These are phyloP conservation scores for Botryosphaeria dothidea DNA, from an alignment of 2,329 filamentous ascomycete species.

Conservation along the genomic window DNA sequence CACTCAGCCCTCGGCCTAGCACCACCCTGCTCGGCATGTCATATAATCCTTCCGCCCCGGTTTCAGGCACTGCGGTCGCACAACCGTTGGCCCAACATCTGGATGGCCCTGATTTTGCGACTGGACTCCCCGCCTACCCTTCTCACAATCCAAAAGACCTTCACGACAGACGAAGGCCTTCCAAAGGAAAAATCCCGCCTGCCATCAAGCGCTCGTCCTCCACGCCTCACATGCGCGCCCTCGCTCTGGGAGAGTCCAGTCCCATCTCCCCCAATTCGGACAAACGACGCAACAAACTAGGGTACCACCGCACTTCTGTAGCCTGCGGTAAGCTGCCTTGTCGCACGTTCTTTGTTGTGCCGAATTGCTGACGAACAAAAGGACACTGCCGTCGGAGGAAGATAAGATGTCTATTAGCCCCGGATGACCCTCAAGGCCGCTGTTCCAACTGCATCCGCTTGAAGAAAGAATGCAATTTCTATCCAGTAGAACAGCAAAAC, in stretches of 20 bases:
- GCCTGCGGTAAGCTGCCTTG: slow-evolving; percentile 77
- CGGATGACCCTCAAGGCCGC: slow-evolving; percentile 70
- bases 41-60: slow-evolving; percentile 32
- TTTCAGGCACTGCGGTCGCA: slow-evolving; percentile 29
- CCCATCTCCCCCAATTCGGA: slow-evolving; percentile 55
- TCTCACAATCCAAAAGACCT: slow-evolving; percentile 26
- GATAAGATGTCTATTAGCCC: slow-evolving; percentile 82
- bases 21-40: slow-evolving; percentile 36
- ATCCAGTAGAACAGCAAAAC: slow-evolving; percentile 78
- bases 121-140: slow-evolving; percentile 4
- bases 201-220: slow-evolving; percentile 47
- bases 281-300: slow-evolving; percentile 84
- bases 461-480: slow-evolving; percentile 93
- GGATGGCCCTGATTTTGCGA: slow-evolving; percentile 10
- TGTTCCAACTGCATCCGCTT: slow-evolving; percentile 92
- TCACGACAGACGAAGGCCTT: slow-evolving; percentile 38
- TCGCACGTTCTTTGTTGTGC: neutral
- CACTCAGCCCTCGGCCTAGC: slow-evolving; percentile 29
- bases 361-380: slow-evolving; percentile 42
- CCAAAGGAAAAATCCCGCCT: slow-evolving; percentile 41
- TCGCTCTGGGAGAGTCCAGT: slow-evolving; percentile 38
- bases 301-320: slow-evolving; percentile 92
- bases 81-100: slow-evolving; percentile 11
- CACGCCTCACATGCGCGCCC: slow-evolving; percentile 50
- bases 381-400: slow-evolving; percentile 91